Evolutionary conservation across 805 yeast species (phyloP).

Genomic region (Cyberlindnera nakhonratchasimensis): DNA sequence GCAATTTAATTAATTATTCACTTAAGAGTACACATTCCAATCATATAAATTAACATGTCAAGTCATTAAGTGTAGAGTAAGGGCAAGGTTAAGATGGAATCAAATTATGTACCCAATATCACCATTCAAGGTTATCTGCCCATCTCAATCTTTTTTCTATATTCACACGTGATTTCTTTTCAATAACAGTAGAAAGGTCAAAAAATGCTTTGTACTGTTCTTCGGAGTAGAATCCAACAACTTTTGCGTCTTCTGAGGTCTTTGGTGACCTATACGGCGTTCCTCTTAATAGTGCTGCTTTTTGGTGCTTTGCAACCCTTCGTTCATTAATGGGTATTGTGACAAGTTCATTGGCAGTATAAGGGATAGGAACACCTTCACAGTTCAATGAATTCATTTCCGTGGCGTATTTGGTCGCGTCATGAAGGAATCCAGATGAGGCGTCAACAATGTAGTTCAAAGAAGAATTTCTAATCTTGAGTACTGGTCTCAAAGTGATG

Average conservation of each 20-base stretch:
- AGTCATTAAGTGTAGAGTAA: neutral
- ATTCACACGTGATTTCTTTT: slow-evolving; percentile 2
- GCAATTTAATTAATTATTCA: too few relatives aligned
- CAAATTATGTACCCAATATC: slow-evolving; percentile 3
- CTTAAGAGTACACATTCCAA: neutral
- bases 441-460: slow-evolving; percentile 55
- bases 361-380: slow-evolving; percentile 61
- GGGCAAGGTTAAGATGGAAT: too few relatives aligned
- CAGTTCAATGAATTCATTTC: slow-evolving; percentile 62
- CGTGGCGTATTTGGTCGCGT: slow-evolving; percentile 68
- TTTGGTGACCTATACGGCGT: slow-evolving; percentile 5
- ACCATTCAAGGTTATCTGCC: slow-evolving; percentile 27
- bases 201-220: slow-evolving; percentile 18
- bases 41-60: neutral
- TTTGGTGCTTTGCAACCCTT: slow-evolving; percentile 14
- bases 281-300: slow-evolving; percentile 22
- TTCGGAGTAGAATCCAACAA: slow-evolving; percentile 25
- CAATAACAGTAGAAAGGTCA: slow-evolving; percentile 14
- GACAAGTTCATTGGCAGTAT: slow-evolving; percentile 51
- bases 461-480: slow-evolving; percentile 10
- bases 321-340: slow-evolving; percentile 44
- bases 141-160: slow-evolving; percentile 20
- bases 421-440: slow-evolving; percentile 54
- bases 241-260: neutral
- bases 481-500: slow-evolving; percentile 13